phyloP scores from a whole-genome alignment of 2,329 filamentous ascomycete species.

The Colletotrichum sp. region DNA sequence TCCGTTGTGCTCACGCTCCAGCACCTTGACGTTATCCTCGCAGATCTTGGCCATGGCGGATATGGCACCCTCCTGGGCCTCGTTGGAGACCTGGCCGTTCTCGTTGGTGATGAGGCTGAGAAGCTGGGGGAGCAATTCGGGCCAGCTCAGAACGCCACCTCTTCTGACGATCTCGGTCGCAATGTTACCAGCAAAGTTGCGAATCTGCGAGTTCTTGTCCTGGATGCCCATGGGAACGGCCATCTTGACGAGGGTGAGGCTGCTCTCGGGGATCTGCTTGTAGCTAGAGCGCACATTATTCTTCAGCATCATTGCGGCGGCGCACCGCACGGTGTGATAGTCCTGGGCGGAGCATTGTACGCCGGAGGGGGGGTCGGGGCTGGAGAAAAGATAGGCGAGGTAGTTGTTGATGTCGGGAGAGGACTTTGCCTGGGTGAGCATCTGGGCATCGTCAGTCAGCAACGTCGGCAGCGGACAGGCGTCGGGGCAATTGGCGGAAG shows the following conservation, averaged over 20 bases:
- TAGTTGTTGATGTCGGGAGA: constrained; percentile 98
- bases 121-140: constrained; percentile 84
- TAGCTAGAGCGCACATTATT: constrained; percentile 84
- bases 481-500: not conserved
- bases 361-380: constrained; percentile 63
- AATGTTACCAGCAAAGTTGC: constrained; percentile 89
- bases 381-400: constrained; percentile 88
- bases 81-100: constrained; percentile 67
- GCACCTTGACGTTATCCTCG: constrained; percentile 87
- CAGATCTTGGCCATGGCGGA: constrained; percentile 92
- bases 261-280: constrained; percentile 75
- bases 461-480: not conserved
- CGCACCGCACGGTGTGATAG: constrained; percentile 80
- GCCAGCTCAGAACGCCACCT: constrained; percentile 89
- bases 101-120: constrained; percentile 79
- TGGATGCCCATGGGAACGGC: constrained; percentile 80
- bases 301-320: constrained; percentile 93
- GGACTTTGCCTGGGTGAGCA: constrained; percentile 87
- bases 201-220: constrained; percentile 81
- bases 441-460: constrained; percentile 57
- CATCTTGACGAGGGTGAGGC: constrained; percentile 78
- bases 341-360: constrained; percentile 64
- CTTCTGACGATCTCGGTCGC: constrained; percentile 89
- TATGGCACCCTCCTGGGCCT: constrained; percentile 93
- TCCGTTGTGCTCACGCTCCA: constrained; percentile 88